Conservation (phyloP, 2,329 filamentous ascomycete species). For the Ceratocystiopsis sp. region DNA sequence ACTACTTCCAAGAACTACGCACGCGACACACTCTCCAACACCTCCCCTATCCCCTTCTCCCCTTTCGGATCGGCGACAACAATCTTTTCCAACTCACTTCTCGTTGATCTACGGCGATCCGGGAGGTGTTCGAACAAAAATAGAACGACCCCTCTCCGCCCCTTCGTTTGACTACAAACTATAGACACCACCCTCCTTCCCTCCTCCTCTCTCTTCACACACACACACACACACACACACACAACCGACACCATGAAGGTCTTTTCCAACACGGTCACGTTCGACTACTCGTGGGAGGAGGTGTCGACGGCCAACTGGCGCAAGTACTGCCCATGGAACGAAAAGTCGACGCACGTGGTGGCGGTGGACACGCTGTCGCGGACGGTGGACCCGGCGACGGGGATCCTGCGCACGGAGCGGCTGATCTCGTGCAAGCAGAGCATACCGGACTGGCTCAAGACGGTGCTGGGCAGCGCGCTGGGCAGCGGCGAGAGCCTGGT, state of each 20-base stretch:
- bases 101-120: too few relatives aligned
- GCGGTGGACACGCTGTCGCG: slow-evolving; percentile 87
- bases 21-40: too few relatives aligned
- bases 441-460: slow-evolving; percentile 64
- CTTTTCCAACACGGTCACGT: slow-evolving; percentile 77
- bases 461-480: slow-evolving; percentile 54
- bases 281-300: slow-evolving; percentile 97
- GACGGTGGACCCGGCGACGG: slow-evolving; percentile 34
- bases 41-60: too few relatives aligned
- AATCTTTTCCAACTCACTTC: too few relatives aligned
- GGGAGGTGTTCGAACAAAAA: too few relatives aligned
- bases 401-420: slow-evolving; percentile 44
- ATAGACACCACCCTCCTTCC: too few relatives aligned
- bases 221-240: background rate
- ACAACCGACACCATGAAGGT: slow-evolving; percentile 61
- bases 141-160: too few relatives aligned
- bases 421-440: slow-evolving; percentile 45
- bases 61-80: too few relatives aligned
- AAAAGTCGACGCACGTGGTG: slow-evolving; percentile 91
- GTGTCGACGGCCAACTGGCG: slow-evolving; percentile 96
- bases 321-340: slow-evolving; percentile 98
- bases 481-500: slow-evolving; percentile 55
- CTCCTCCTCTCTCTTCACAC: too few relatives aligned
- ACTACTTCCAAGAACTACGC: too few relatives aligned
- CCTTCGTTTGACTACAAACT: too few relatives aligned